phyloP scores from a whole-genome alignment of 208 protist genomes.

The Polymyxa betae region DNA sequence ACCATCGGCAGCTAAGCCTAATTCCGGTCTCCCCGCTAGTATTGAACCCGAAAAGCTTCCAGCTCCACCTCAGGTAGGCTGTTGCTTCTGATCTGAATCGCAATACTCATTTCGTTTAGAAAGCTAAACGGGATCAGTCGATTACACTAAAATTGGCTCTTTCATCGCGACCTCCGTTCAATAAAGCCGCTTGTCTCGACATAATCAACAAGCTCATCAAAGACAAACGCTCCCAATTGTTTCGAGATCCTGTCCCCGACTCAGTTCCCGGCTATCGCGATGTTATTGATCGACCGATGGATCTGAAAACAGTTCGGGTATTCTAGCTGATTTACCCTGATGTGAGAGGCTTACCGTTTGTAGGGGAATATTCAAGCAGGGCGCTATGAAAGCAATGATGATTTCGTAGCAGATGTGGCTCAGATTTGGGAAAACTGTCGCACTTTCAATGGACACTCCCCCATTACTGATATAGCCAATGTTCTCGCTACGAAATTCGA shows the following conservation, averaged over 20 bases:
- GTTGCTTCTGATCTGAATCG: too few relatives aligned
- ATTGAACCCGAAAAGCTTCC: too few relatives aligned
- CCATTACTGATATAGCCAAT: slow-evolving; percentile 23
- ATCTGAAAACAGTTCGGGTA: slow-evolving; percentile 4
- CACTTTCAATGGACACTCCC: neutral
- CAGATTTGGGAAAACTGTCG: slow-evolving; percentile 32
- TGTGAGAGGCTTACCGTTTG: neutral
- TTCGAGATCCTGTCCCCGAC: slow-evolving; percentile 46
- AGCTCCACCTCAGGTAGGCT: too few relatives aligned
- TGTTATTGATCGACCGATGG: neutral
- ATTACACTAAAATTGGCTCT: slow-evolving; percentile 14
- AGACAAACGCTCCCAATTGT: slow-evolving; percentile 24
- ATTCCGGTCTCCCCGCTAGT: too few relatives aligned
- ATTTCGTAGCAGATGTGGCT: neutral
- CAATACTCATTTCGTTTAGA: too few relatives aligned
- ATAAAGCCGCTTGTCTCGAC: neutral
- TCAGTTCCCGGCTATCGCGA: neutral
- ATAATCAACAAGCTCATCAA: slow-evolving; percentile 41
- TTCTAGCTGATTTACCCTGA: neutral
- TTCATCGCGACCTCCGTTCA: neutral
- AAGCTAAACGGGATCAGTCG: too few relatives aligned
- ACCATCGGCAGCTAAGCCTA: too few relatives aligned
- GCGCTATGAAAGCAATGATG: neutral
- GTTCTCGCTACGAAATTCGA: neutral
- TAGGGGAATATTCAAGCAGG: neutral